A percentile compares a stretch with the other conserved stretches of the same genome.
These are phyloP conservation scores for Aspergillus thermomutatus DNA, from an alignment of 2,329 filamentous ascomycete species.

Conservation along the genomic window DNA sequence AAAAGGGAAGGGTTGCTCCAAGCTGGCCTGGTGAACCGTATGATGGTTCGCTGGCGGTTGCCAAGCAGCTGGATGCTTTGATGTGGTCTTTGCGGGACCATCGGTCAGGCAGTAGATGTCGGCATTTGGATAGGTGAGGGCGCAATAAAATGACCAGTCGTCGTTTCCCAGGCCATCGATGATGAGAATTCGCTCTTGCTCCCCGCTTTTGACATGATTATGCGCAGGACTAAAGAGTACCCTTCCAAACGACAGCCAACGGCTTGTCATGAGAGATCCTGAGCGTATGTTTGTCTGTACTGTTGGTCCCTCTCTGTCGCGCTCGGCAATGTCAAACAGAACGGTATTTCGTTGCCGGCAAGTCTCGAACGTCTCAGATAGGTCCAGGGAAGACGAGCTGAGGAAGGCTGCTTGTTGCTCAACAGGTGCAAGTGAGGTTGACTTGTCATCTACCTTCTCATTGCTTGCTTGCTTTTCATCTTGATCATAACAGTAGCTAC, in stretches of 20 bases:
- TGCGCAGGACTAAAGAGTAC: constrained; percentile 51
- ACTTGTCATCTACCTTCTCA: constrained; percentile 16
- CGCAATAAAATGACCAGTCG: constrained; percentile 52
- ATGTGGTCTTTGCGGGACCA: constrained; percentile 29
- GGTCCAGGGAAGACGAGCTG: constrained; percentile 22
- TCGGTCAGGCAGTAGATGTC: constrained; percentile 44
- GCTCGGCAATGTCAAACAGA: constrained; percentile 40
- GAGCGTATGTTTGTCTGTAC: constrained; percentile 47
- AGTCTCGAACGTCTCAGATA: constrained; percentile 23
- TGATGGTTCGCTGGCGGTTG: constrained; percentile 42
- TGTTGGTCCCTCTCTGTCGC: constrained; percentile 38
- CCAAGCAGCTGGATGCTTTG: constrained; percentile 40
- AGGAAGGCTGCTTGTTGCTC: constrained; percentile 26
- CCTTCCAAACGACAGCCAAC: constrained; percentile 50
- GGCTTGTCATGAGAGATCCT: constrained; percentile 50
- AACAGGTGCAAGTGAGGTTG: constrained; percentile 17
- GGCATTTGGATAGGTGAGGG: constrained; percentile 46
- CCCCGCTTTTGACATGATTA: constrained; percentile 39
- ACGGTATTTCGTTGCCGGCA: constrained; percentile 32
- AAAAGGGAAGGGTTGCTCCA: constrained; percentile 44
- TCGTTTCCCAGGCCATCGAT: constrained; percentile 51
- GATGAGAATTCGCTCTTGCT: constrained; percentile 45
- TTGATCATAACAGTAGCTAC: constrained; percentile 44
- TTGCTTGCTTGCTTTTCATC: constrained; percentile 21
- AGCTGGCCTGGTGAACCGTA: constrained; percentile 40